Evolutionary conservation across 1,284 basidiomycete species (phyloP).

Genomic region (Gomphus sp.): DNA sequence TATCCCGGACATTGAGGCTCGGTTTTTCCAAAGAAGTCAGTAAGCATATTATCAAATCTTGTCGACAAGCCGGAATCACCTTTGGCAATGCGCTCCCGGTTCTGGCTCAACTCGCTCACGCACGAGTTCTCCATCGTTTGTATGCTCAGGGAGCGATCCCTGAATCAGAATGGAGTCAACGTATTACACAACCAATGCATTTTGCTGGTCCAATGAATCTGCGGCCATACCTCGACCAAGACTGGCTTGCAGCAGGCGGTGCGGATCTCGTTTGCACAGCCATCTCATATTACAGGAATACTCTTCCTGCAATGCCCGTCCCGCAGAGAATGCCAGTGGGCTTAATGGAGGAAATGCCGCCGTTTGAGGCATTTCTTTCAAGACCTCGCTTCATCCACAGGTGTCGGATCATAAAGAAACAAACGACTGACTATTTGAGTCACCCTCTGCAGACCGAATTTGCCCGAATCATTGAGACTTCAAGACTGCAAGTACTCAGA

Average conservation of each 20-base stretch:
- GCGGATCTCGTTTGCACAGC: conserved; percentile 31
- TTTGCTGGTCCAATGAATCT: conserved; percentile 42
- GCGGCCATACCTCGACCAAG: conserved; percentile 38
- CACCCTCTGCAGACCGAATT: conserved; percentile 46
- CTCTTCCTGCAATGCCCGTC: conserved; percentile 44
- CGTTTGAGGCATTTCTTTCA: conserved; percentile 33
- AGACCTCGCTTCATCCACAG: conserved; percentile 37
- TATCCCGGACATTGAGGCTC: conserved; percentile 19
- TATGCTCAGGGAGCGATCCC: conserved; percentile 37
- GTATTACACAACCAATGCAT: conserved; percentile 41
- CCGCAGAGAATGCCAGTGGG: conserved; percentile 15
- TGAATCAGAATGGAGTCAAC: conserved; percentile 42
- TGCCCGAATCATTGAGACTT: conserved; percentile 19
- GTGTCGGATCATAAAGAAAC: conserved; percentile 27
- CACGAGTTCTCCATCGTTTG: conserved; percentile 40
- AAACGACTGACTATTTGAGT: conserved; percentile 24
- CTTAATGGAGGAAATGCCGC: conserved; percentile 21
- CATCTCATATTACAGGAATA: conserved; percentile 35
- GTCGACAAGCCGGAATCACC: conserved; percentile 34
- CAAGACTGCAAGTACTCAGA: conserved; percentile 21
- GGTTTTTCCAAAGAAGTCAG: conserved; percentile 23
- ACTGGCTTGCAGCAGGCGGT: conserved; percentile 39
- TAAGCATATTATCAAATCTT: conserved; percentile 24
- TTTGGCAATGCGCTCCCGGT: conserved; percentile 43
- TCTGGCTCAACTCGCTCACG: conserved; percentile 44